Percentiles rank a stretch among this genome's conserved stretches.
These are phyloP conservation scores for Penicillium verhagenii DNA, from an alignment of 495 filamentous ascomycete genomes.

Conservation along the genomic window DNA sequence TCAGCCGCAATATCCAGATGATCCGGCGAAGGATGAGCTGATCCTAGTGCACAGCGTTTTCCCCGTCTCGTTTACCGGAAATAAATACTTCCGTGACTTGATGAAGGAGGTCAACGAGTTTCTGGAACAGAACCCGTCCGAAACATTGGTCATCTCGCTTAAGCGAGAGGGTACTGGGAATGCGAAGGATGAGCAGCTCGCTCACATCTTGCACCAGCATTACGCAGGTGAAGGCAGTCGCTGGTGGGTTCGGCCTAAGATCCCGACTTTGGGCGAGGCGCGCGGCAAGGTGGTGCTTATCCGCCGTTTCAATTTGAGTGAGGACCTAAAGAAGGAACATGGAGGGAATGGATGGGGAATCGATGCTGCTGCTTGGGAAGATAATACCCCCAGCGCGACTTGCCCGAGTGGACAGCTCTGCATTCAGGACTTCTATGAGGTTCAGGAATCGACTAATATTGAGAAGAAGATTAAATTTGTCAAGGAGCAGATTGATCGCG, in stretches of 20 bases:
- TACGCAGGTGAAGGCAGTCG: constrained; percentile 61
- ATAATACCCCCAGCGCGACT: constrained; percentile 78
- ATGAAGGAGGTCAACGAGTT: constrained; percentile 69
- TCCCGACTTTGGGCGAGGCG: constrained; percentile 77
- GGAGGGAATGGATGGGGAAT: constrained; percentile 73
- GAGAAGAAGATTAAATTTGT: constrained; percentile 74
- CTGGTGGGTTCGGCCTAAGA: constrained; percentile 79
- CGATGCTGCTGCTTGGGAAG: constrained; percentile 79
- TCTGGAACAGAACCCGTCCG: constrained; percentile 72
- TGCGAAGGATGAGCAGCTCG: constrained; percentile 77
- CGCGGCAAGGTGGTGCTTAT: constrained; percentile 84
- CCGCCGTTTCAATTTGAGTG: constrained; percentile 71
- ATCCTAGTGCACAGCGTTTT: constrained; percentile 76
- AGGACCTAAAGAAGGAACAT: constrained; percentile 57
- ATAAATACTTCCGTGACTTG: constrained; percentile 72
- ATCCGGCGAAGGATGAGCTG: constrained; percentile 54
- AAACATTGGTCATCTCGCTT: constrained; percentile 81
- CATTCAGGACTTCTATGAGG: constrained; percentile 95
- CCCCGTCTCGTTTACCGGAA: constrained; percentile 67
- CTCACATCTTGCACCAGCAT: constrained; percentile 64
- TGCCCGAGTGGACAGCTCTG: constrained; percentile 73
- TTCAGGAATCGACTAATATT: constrained; percentile 72
- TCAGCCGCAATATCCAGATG: constrained; percentile 57
- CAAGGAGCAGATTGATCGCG: constrained; percentile 70
- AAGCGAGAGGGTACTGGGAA: constrained; percentile 87